phyloP scores from a whole-genome alignment of 2,329 filamentous ascomycete species.

The Pestalotiopsis sp. region DNA sequence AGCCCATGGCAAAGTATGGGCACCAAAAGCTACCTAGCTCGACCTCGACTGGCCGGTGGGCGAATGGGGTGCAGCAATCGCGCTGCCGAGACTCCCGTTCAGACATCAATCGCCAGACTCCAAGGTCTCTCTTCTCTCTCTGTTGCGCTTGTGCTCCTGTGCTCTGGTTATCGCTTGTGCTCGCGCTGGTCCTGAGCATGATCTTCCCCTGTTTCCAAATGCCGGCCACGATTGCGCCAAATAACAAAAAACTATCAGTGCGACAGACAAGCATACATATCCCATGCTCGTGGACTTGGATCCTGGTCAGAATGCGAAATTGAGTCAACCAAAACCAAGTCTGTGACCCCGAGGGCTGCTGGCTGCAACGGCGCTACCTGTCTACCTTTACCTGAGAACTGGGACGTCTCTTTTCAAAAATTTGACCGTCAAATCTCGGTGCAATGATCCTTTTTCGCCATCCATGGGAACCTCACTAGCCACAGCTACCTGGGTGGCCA shows the following conservation, averaged over 20 bases:
- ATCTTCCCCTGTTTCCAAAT: not conserved
- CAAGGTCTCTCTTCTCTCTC: not conserved
- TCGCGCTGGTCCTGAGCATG: not conserved
- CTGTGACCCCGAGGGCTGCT: not conserved
- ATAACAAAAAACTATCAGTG: not conserved
- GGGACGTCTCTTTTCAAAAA: not conserved
- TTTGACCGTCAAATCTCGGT: constrained; percentile 10
- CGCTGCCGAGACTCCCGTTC: not conserved
- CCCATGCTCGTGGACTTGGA: not conserved
- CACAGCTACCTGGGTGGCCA: not conserved
- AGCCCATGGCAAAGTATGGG: not conserved
- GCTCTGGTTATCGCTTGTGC: not conserved
- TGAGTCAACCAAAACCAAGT: not conserved
- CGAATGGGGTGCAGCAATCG: not conserved
- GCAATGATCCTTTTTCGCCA: constrained; percentile 5
- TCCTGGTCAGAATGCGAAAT: not conserved
- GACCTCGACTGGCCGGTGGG: not conserved
- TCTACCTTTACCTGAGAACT: not conserved
- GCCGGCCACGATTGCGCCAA: not conserved
- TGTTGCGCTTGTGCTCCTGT: not conserved
- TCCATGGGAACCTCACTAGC: not conserved
- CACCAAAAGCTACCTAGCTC: not conserved
- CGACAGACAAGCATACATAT: not conserved
- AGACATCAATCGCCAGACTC: no score
- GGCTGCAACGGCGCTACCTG: not conserved